These are phyloP conservation scores for Entomortierella chlamydospora DNA, from an alignment of 192 early-diverging fungal species.

Conservation along the genomic window DNA sequence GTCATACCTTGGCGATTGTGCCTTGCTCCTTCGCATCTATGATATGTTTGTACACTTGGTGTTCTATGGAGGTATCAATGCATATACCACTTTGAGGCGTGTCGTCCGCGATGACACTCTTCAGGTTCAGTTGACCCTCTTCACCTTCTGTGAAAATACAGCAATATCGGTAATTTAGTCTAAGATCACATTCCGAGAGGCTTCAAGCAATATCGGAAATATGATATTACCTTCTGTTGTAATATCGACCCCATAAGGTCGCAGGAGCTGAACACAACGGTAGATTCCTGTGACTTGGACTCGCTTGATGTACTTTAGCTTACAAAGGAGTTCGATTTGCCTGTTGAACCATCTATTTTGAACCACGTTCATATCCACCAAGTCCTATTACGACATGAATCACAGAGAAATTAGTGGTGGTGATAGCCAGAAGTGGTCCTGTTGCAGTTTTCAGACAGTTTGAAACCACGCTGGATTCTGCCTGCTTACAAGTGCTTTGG, in stretches of 20 bases:
- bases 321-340: constrained; percentile 57
- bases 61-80: constrained; percentile 69
- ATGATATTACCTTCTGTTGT: constrained; percentile 16
- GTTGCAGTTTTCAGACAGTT: neutral
- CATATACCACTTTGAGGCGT: constrained; percentile 58
- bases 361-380: constrained; percentile 47
- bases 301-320: constrained; percentile 65
- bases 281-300: constrained; percentile 50
- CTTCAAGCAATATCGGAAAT: too few species aligned
- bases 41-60: constrained; percentile 72
- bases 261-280: constrained; percentile 65
- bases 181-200: too few species aligned
- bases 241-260: constrained; percentile 28
- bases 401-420: neutral
- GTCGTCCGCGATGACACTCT: constrained; percentile 33
- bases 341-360: constrained; percentile 72
- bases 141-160: constrained; percentile 12
- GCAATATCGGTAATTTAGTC: neutral
- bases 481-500: constrained; percentile 64
- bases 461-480: too few species aligned
- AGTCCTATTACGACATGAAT: constrained; percentile 28
- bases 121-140: constrained; percentile 23
- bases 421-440: neutral
- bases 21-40: constrained; percentile 60
- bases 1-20: constrained; percentile 59